phyloP scores from a whole-genome alignment of 371 early-diverging fungal genomes.

The Rhizopus arrhizus region DNA sequence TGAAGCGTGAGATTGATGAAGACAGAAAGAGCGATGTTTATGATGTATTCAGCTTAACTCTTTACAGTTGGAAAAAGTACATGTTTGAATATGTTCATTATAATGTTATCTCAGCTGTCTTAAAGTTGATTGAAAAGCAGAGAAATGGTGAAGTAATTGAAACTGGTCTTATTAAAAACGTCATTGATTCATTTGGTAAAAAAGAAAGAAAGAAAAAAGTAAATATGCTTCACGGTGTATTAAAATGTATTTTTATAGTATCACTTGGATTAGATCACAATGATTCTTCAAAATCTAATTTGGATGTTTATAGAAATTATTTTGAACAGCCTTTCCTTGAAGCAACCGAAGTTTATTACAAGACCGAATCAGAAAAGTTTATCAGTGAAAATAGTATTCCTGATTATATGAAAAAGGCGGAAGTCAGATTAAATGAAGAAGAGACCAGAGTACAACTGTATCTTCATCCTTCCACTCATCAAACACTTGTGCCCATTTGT shows the following conservation, averaged over 20 bases:
- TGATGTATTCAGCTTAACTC: conserved; percentile 88
- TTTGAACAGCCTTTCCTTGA: conserved; percentile 83
- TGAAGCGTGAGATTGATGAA: conserved; percentile 93
- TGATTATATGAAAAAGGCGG: conserved; percentile 94
- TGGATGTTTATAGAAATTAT: conserved; percentile 84
- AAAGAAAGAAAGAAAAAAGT: background rate
- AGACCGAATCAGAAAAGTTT: conserved; percentile 82
- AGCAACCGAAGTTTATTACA: conserved; percentile 84
- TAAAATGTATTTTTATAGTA: conserved; percentile 46
- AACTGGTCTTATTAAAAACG: conserved; percentile 79
- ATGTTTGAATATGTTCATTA: conserved; percentile 80
- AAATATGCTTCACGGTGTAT: background rate
- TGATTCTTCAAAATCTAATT: conserved; percentile 76
- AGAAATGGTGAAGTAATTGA: conserved; percentile 91
- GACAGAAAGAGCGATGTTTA: conserved; percentile 83
- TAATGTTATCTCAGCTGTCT: conserved; percentile 80
- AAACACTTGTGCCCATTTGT: conserved; percentile 77
- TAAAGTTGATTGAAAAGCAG: conserved; percentile 82
- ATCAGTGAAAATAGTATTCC: conserved; percentile 84
- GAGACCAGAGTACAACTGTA: conserved; percentile 86
- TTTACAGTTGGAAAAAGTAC: conserved; percentile 87
- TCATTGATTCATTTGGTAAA: conserved; percentile 89
- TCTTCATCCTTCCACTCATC: conserved; percentile 80
- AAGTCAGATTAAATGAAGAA: conserved; percentile 84
- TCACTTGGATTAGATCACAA: conserved; percentile 83